phyloP scores from a whole-genome alignment of 1,139 yeast species.

The Nematodospora anomalae region DNA sequence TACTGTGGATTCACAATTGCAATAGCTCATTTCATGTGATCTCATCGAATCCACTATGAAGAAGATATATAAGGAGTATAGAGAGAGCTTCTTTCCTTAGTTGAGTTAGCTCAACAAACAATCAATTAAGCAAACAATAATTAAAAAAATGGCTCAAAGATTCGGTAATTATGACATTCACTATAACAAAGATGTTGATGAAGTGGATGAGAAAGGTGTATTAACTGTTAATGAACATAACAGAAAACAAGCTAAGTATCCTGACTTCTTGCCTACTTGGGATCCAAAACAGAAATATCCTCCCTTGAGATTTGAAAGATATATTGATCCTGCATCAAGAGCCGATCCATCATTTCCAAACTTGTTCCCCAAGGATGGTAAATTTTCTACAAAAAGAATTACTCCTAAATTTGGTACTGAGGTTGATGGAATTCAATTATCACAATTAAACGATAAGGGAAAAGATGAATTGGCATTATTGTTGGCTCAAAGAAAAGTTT shows the following conservation, averaged over 20 bases:
- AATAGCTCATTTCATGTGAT: constrained; percentile 1
- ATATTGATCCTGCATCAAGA: constrained; percentile 52
- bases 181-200: constrained; percentile 40
- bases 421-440: constrained; percentile 32
- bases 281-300: constrained; percentile 43
- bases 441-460: constrained; percentile 30
- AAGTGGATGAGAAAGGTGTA: constrained; percentile 39
- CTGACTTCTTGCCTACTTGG: constrained; percentile 56
- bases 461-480: constrained; percentile 35
- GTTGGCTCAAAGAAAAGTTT: constrained; percentile 33
- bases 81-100: background rate
- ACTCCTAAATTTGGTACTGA: constrained; percentile 37
- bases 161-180: constrained; percentile 46
- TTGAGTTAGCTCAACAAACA: too few relatives aligned
- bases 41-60: background rate
- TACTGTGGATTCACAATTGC: constrained; percentile 4
- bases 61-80: background rate
- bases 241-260: constrained; percentile 30
- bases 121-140: too few relatives aligned
- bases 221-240: constrained; percentile 29
- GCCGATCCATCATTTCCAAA: constrained; percentile 30
- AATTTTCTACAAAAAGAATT: constrained; percentile 19
- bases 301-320: constrained; percentile 49
- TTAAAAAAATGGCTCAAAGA: constrained; percentile 15
- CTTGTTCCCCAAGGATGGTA: constrained; percentile 24